A percentile compares a stretch with the other conserved stretches of the same genome.
Conservation (phyloP, 106 monocot genomes). For the Allium cepa region DNA sequence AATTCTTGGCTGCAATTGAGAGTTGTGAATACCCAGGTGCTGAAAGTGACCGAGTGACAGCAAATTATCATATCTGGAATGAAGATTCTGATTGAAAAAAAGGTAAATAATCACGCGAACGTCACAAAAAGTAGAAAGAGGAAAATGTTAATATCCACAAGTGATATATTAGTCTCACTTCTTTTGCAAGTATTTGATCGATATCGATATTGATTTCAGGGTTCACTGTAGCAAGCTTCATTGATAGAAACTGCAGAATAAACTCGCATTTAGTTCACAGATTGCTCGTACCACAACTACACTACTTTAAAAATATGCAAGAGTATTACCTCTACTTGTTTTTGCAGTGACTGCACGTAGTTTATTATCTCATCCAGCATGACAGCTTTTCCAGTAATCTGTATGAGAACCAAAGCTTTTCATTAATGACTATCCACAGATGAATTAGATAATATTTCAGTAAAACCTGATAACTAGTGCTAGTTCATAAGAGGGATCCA, state of each 20-base stretch:
- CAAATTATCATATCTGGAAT: constrained; percentile 15
- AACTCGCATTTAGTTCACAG: not conserved
- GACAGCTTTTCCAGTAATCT: constrained; percentile 67
- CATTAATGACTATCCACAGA: too few species aligned
- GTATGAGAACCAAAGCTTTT: not conserved
- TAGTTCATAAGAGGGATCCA: too few species aligned
- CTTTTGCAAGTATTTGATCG: constrained; percentile 39
- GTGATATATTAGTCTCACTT: constrained; percentile 32
- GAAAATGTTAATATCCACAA: not conserved
- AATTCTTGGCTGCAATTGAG: constrained; percentile 22
- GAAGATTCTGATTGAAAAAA: not conserved
- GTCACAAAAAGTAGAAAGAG: not conserved
- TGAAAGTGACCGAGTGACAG: too few species aligned
- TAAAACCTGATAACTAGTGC: too few species aligned
- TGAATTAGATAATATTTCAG: too few species aligned
- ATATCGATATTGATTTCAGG: constrained; percentile 50
- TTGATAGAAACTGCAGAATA: constrained; percentile 51
- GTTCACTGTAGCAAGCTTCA: constrained; percentile 67
- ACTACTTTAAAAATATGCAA: too few species aligned
- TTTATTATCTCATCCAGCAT: constrained; percentile 83
- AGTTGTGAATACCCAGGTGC: too few species aligned
- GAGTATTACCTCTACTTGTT: constrained; percentile 17
- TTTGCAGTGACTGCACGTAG: constrained; percentile 31
- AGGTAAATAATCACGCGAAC: not conserved
- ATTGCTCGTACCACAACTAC: not conserved